Percentiles rank a stretch among this genome's conserved stretches.
Conservation (phyloP, 208 protist species). For the Novymonas esmeraldas region DNA sequence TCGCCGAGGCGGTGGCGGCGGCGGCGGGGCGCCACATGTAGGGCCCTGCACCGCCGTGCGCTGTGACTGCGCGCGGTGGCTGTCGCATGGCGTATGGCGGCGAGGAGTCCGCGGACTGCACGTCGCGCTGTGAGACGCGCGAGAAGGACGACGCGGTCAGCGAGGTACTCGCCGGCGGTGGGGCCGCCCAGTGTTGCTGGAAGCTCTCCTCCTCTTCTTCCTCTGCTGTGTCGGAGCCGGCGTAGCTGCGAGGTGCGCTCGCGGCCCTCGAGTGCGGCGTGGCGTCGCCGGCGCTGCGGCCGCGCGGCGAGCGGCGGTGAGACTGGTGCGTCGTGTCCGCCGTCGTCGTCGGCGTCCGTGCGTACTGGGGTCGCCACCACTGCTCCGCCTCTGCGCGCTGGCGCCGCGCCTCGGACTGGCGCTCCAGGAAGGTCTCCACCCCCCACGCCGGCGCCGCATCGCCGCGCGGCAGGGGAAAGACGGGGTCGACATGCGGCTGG, state of each 20-base stretch:
- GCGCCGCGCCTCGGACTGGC: conserved; percentile 60
- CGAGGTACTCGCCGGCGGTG: conserved; percentile 17
- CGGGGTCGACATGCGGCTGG: conserved; percentile 50
- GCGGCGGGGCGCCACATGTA: not conserved
- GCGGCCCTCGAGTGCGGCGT: not conserved
- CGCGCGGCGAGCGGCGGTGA: not conserved
- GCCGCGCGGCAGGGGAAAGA: conserved; percentile 47
- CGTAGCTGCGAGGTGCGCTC: not conserved
- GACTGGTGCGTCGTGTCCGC: not conserved
- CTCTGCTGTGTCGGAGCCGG: not conserved
- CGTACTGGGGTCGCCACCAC: conserved; percentile 58
- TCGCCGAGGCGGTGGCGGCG: not conserved
- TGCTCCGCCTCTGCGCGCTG: conserved; percentile 51
- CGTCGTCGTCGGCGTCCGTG: conserved; percentile 2
- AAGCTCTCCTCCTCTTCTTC: conserved; percentile 20
- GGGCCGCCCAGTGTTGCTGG: conserved; percentile 28
- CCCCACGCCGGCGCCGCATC: conserved; percentile 32
- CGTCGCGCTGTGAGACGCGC: conserved; percentile 23
- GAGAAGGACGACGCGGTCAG: conserved; percentile 34
- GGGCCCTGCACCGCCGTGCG: not conserved
- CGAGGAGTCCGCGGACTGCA: conserved; percentile 28
- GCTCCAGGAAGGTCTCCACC: conserved; percentile 53
- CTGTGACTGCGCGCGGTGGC: not conserved
- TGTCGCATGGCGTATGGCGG: conserved; percentile 13
- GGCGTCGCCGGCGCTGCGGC: not conserved